These are phyloP conservation scores for Ophiostoma sp. DNA, from an alignment of 2,329 filamentous ascomycete genomes.

Conservation along the genomic window DNA sequence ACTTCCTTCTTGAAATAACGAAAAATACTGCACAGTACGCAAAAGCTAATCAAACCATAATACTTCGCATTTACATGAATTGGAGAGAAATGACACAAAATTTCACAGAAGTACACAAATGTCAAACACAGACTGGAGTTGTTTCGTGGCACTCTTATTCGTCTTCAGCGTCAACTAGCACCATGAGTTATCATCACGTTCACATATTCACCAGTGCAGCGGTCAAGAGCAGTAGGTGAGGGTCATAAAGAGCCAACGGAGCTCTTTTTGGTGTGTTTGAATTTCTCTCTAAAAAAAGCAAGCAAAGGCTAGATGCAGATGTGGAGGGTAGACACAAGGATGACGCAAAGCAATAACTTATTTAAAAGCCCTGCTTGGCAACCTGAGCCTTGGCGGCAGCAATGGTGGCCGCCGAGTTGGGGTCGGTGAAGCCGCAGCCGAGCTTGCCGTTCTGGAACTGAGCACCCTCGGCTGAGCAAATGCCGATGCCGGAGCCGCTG, in stretches of 20 bases:
- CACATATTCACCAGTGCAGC: neutral
- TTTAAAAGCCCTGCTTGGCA: conserved; percentile 37
- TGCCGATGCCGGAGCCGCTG: conserved; percentile 33
- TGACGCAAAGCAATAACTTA: neutral
- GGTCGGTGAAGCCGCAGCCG: conserved; percentile 39
- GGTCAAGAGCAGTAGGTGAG: neutral
- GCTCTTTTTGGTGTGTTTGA: neutral
- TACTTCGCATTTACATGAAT: too few relatives aligned
- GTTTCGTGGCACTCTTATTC: neutral
- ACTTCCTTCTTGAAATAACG: too few relatives aligned
- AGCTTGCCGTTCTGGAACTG: conserved; percentile 39
- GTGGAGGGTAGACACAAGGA: neutral
- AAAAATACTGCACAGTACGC: too few relatives aligned
- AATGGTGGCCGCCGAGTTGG: conserved; percentile 35
- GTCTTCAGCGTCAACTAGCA: neutral
- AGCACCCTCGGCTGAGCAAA: conserved; percentile 39
- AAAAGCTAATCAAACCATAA: too few relatives aligned
- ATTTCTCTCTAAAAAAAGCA: conserved; percentile 10
- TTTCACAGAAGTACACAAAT: too few relatives aligned
- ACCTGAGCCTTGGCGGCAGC: conserved; percentile 38
- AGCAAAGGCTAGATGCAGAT: neutral
- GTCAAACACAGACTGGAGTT: neutral
- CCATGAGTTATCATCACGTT: neutral
- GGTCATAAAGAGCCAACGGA: neutral
- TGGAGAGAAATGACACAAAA: too few relatives aligned